Base-by-base conservation (phyloP, 164 flowering plant genomes). In the Vitis cinerea region DNA sequence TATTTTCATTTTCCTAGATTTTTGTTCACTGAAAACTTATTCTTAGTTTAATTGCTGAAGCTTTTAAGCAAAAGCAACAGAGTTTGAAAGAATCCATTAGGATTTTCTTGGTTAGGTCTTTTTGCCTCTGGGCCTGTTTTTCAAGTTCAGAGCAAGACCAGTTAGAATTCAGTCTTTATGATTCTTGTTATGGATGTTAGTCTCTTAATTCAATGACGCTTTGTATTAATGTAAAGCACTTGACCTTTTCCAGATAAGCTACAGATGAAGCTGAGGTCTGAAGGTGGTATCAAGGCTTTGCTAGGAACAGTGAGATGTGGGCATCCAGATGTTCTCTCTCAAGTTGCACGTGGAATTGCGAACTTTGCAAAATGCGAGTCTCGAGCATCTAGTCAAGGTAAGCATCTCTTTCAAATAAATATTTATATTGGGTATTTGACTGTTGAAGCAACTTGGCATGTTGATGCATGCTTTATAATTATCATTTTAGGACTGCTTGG, bases 331-430 rank as follows among this genome's bases (percentile, higher is more conserved):
- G 99, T 96, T 69, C 93, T 96, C 64, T 89, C 99, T 19, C 99
- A 96, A 85, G 93, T 96, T 73, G 98, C 99, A 3, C 94, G 98
- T 73, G 99, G 98, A 61, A 86, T 96, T 71, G 98, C 99, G 1
- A 93, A 96, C 75, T 96, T 93, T 73, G 99, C 98, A 61, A 93
- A 96, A 80, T 96, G 98, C 61, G 99, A 96, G 72, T 96, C 99
- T 31, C 83, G 97, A 73, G 88, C 96, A 72, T 83, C 87, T 65
- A 79, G 87, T 67, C 97, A 93, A 80, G 97, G 99, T 93, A 79
- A 65, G 51, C 8, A 29, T 11, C 19, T 37, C 23, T 13, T 3
- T 27, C 61, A 19, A 15, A n/a, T n/a, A 10, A 62, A 31, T 54
- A n/a, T 37, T 10, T 23, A 10, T 29, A n/a, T 23, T 53, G 10